These are phyloP conservation scores for Pseudozyma thailandica DNA, from an alignment of 1,284 basidiomycete genomes.

Conservation along the genomic window DNA sequence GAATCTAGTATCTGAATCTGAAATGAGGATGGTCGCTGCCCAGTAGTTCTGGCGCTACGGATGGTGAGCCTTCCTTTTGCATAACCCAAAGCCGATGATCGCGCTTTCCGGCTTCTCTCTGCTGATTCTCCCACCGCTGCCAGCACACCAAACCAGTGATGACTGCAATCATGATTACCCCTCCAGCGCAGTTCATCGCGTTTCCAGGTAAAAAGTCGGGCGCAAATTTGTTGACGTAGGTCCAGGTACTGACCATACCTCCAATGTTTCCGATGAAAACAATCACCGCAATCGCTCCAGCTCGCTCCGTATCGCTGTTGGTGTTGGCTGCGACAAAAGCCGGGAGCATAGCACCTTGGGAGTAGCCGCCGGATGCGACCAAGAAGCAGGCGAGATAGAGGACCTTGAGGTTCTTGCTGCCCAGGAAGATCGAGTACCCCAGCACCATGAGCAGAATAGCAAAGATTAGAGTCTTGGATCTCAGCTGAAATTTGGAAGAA, in stretches of 20 bases:
- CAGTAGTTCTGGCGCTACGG: neutral
- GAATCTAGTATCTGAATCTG: neutral
- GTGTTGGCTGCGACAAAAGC: slow-evolving; percentile 78
- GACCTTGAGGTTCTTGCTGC: slow-evolving; percentile 72
- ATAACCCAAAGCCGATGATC: neutral
- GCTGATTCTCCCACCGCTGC: neutral
- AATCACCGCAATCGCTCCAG: slow-evolving; percentile 76
- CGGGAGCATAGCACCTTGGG: slow-evolving; percentile 72
- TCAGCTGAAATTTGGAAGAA: slow-evolving; percentile 71
- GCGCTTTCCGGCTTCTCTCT: neutral
- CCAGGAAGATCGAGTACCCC: slow-evolving; percentile 76
- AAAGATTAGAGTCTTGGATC: slow-evolving; percentile 69
- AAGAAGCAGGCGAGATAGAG: slow-evolving; percentile 76
- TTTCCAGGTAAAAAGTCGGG: neutral
- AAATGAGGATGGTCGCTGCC: neutral
- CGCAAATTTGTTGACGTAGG: slow-evolving; percentile 67
- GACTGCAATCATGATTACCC: neutral
- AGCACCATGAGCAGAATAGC: slow-evolving; percentile 73
- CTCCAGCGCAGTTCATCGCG: neutral
- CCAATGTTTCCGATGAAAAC: slow-evolving; percentile 77
- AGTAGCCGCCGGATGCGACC: slow-evolving; percentile 75
- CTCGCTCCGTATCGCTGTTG: slow-evolving; percentile 78
- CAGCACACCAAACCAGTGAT: neutral
- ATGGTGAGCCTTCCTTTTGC: neutral
- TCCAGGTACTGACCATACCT: slow-evolving; percentile 73